These are phyloP conservation scores for Cryptosporidium meleagridis DNA, from an alignment of 169 alveolate species.

Conservation along the genomic window DNA sequence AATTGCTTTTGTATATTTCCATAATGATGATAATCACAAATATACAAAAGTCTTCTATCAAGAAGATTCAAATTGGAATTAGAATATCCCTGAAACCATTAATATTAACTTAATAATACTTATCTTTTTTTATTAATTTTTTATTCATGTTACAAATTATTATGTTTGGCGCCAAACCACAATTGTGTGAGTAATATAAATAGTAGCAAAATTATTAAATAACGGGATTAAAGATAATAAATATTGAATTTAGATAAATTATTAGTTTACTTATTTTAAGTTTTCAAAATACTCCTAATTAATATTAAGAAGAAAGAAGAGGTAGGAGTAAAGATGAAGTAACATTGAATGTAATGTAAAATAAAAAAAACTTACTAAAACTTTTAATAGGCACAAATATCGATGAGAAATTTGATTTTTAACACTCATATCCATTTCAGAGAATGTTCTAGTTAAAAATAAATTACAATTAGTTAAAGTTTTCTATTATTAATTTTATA, in stretches of 20 bases:
- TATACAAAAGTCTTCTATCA: background rate
- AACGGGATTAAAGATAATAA: no score
- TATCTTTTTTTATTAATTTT: background rate
- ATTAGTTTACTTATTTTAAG: no score
- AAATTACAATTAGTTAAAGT: background rate
- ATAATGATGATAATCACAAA: background rate
- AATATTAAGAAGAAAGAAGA: background rate
- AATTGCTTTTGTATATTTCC: no score
- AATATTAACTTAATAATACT: background rate
- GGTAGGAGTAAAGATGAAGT: background rate
- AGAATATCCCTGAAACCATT: no score
- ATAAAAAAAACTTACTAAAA: conserved; percentile 19
- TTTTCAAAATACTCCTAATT: background rate
- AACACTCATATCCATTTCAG: conserved; percentile 36
- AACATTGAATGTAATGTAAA: no score
- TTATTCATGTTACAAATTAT: background rate
- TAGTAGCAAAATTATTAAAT: background rate
- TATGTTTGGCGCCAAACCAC: background rate
- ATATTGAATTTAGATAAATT: background rate
- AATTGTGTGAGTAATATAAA: background rate
- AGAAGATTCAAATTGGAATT: no score
- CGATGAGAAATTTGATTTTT: conserved; percentile 61
- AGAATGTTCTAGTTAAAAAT: conserved; percentile 14
- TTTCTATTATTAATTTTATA: background rate
- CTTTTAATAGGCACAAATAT: conserved; percentile 9